Conservation (phyloP, 2,329 filamentous ascomycete species). For the Claviceps purpurea region DNA sequence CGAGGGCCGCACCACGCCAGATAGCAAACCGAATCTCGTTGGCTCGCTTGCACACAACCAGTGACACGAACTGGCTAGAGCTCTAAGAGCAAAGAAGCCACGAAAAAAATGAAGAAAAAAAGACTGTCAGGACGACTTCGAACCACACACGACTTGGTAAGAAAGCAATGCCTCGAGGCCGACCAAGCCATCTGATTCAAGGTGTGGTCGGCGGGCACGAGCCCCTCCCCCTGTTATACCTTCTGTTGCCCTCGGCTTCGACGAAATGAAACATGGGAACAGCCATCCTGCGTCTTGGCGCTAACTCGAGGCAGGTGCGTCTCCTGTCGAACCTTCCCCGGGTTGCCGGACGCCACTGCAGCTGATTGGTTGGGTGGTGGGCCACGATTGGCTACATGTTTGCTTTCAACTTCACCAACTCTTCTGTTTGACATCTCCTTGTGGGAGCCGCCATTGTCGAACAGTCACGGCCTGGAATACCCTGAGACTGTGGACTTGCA, state of each 20-base stretch:
- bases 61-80: not conserved
- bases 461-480: not conserved
- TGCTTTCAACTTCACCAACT: conserved; percentile 1
- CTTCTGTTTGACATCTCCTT: not conserved
- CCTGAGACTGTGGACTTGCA: not conserved
- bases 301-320: not conserved
- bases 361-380: not conserved
- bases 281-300: not conserved
- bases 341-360: not conserved
- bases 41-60: not conserved
- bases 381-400: not conserved
- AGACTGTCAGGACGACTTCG: not conserved
- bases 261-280: not conserved
- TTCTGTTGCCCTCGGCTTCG: not conserved
- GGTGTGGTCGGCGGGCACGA: not conserved
- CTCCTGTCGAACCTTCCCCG: conserved; percentile 1
- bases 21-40: not conserved
- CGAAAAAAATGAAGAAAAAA: not conserved
- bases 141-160: not conserved
- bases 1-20: not conserved
- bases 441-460: not conserved
- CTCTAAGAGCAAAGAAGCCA: not conserved
- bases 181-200: not conserved
- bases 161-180: not conserved
- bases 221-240: not conserved